Base-by-base conservation (phyloP, 2,329 filamentous ascomycete species). In the Kalaharituber pfeilii region DNA sequence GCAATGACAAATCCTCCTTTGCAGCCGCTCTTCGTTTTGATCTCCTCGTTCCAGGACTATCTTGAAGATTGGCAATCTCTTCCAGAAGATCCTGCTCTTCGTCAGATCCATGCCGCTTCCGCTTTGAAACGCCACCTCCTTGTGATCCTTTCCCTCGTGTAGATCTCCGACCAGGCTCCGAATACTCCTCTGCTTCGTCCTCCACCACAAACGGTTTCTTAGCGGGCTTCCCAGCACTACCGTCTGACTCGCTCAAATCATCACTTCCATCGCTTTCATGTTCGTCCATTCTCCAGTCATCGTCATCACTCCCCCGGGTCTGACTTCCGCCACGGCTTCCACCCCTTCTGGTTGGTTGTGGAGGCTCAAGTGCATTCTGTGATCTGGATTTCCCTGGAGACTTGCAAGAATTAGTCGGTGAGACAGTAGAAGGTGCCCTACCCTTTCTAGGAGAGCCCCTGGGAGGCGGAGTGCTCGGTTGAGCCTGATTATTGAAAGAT, bases 1-100 rank as follows among this genome's bases (percentile, higher is more conserved):
- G 68, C 3, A 66, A 66, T 7, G 68, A 71, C n/a, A n/a, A n/a
- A 60, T 78, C 69, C 69, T 84, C 73, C 65, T 82, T 76, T 50
- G 78, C 68, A 69, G 63, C 69, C 55, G 75, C 70, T 18, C 77
- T 75, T 61, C 77, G 71, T 60, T 76, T 64, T 57, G 72, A 67
- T 60, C 71, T 69, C 60, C 75, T 68, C 53, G 75, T 73, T 25
- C 65, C 72, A 15, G 76, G 77, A 54, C 73, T 73, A 60, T 76
- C 69, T 50, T 73, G 71, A 47, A 83, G 70, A 56, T 83, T 79
- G 58, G 78, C 73, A 13, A 80, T 72, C 65, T 84, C 80, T 66
- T 81, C 78, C 5, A 77, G 78, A 51, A 83, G 67, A 63, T 84
- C 80, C 55, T 82, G 76, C 50, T 75, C 68, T 60, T 83, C 78